These are phyloP conservation scores for Paecilomyces sp. DNA, from an alignment of 2,329 filamentous ascomycete genomes.

Conservation along the genomic window DNA sequence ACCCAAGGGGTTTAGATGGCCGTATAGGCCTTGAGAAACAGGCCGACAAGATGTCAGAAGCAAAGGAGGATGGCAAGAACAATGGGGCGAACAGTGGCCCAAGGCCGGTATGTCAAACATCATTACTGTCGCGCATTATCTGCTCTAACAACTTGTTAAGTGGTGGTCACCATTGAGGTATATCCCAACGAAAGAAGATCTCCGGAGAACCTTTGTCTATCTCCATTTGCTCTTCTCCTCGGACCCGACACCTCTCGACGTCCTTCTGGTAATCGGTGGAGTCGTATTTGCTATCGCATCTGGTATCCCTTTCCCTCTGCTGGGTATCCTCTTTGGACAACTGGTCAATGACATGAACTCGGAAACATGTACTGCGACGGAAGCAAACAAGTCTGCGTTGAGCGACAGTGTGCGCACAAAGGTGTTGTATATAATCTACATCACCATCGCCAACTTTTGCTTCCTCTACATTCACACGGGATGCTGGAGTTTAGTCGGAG, in stretches of 20 bases:
- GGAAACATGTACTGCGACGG: slow-evolving; percentile 15
- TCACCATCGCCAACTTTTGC: slow-evolving; percentile 56
- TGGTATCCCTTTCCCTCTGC: slow-evolving; percentile 29
- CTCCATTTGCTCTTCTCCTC: slow-evolving; percentile 6
- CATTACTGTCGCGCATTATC: background rate
- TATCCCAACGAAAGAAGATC: background rate
- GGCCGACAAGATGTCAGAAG: background rate
- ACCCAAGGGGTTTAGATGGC: background rate
- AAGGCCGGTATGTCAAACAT: background rate
- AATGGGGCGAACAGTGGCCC: background rate
- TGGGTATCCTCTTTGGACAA: slow-evolving; percentile 32
- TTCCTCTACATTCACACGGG: slow-evolving; percentile 58
- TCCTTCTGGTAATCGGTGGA: slow-evolving; percentile 12
- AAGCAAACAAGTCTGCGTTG: slow-evolving; percentile 6
- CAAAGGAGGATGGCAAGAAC: background rate
- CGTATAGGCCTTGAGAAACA: background rate
- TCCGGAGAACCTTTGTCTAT: background rate
- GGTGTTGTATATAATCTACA: slow-evolving; percentile 55
- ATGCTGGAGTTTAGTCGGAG: slow-evolving; percentile 58
- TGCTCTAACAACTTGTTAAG: background rate
- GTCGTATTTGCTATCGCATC: slow-evolving; percentile 19
- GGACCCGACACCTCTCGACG: slow-evolving; percentile 9
- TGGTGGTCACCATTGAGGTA: background rate
- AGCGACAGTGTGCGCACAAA: slow-evolving; percentile 37
- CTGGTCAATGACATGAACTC: slow-evolving; percentile 26